Percentiles rank a stretch among this genome's conserved stretches.
These are phyloP conservation scores for Vitis rotundifolia DNA, from an alignment of 164 flowering plant species.

Conservation along the genomic window DNA sequence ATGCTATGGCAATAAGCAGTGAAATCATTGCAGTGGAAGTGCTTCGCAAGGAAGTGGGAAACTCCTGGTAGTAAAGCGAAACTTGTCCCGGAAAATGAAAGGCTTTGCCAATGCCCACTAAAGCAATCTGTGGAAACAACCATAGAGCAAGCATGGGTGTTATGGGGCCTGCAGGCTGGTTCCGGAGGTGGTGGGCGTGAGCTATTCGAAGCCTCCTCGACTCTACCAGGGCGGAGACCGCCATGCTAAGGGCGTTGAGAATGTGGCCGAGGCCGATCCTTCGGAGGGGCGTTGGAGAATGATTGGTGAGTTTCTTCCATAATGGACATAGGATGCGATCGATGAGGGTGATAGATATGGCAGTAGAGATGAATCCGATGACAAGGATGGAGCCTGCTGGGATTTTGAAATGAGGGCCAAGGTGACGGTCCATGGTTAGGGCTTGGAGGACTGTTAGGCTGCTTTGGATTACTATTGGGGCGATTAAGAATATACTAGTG, in stretches of 20 bases:
- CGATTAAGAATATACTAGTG: not conserved
- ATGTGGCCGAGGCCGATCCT: slow-evolving; percentile 19
- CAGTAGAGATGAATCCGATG: slow-evolving; percentile 5
- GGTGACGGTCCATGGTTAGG: slow-evolving; percentile 13
- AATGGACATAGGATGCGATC: slow-evolving; percentile 20
- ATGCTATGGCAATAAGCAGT: slow-evolving; percentile 9
- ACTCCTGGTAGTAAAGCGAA: slow-evolving; percentile 27
- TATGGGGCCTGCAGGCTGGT: not conserved
- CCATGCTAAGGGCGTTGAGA: slow-evolving; percentile 14
- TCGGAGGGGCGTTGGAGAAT: slow-evolving; percentile 24
- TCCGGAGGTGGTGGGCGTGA: not conserved
- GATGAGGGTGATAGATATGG: slow-evolving; percentile 17
- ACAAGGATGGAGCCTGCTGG: slow-evolving; percentile 13
- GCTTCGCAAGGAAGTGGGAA: slow-evolving; percentile 24
- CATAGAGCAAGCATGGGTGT: slow-evolving; percentile 25
- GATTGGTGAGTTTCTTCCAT: slow-evolving; percentile 6
- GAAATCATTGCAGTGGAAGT: slow-evolving; percentile 15
- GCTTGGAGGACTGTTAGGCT: slow-evolving; percentile 17
- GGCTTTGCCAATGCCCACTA: slow-evolving; percentile 19
- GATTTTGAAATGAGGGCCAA: slow-evolving; percentile 9
- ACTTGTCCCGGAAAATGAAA: slow-evolving; percentile 14
- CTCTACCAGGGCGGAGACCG: slow-evolving; percentile 19
- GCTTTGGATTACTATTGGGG: slow-evolving; percentile 3
- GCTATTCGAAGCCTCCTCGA: slow-evolving; percentile 3
- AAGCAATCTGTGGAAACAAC: slow-evolving; percentile 22